phyloP scores from a whole-genome alignment of 2,329 filamentous ascomycete genomes.

The Ascomycota sp. region DNA sequence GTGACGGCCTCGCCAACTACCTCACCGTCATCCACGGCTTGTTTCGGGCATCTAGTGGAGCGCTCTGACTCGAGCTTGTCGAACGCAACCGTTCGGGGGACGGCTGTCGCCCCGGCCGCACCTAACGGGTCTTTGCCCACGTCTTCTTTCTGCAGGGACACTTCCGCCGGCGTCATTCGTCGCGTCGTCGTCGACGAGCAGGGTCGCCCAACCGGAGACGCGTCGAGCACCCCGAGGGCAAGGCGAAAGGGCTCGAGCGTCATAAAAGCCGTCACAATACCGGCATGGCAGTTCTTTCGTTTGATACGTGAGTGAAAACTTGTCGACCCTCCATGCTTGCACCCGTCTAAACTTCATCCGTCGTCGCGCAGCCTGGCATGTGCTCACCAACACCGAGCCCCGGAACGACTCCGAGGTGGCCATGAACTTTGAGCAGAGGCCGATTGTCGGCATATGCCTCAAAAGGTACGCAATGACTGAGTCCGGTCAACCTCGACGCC shows the following conservation, averaged over 20 bases:
- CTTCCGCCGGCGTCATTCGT: constrained; percentile 41
- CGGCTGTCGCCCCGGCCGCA: not conserved
- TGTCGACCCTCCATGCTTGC: not conserved
- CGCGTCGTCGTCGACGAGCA: constrained; percentile 33
- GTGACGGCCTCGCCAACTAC: constrained; percentile 14
- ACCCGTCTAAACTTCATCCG: not conserved
- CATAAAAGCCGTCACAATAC: constrained; percentile 75
- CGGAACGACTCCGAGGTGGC: constrained; percentile 60
- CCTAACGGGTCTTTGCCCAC: too few relatives aligned
- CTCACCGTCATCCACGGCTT: constrained; percentile 10
- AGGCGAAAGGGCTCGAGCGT: constrained; percentile 26
- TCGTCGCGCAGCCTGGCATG: constrained; percentile 67
- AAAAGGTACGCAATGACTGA: constrained; percentile 65
- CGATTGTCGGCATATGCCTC: constrained; percentile 78
- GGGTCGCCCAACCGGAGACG: constrained; percentile 20
- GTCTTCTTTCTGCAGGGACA: constrained; percentile 16
- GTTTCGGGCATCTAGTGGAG: constrained; percentile 3
- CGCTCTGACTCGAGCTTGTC: not conserved
- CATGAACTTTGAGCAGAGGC: constrained; percentile 68
- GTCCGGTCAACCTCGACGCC: constrained; percentile 46
- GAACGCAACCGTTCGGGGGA: not conserved
- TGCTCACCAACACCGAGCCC: constrained; percentile 30
- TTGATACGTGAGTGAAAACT: constrained; percentile 57
- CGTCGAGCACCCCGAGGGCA: constrained; percentile 20
- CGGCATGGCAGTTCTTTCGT: constrained; percentile 94